phyloP scores from a whole-genome alignment of 768 basidiomycete species.

The Hortiboletus flavorubellus region DNA sequence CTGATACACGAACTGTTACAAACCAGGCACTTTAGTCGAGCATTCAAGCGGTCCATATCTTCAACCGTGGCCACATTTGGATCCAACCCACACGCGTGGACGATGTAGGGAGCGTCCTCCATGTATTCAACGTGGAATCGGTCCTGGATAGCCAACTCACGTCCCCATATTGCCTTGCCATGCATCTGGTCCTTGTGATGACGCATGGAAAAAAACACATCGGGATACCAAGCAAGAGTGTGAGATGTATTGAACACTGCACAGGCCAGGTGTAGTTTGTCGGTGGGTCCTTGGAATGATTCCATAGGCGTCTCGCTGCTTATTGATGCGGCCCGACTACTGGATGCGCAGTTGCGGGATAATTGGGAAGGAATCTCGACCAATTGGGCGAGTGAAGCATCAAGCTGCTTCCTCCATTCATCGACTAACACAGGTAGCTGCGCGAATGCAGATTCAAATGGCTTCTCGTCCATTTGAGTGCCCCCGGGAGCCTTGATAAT shows the following conservation, averaged over 20 bases:
- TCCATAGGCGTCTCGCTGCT: background rate
- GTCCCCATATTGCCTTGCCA: background rate
- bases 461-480: background rate
- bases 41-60: constrained; percentile 5
- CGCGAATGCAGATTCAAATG: constrained; percentile 6
- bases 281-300: background rate
- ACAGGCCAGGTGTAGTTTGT: constrained; percentile 1
- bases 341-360: background rate
- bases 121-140: background rate
- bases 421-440: background rate
- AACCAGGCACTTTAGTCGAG: background rate
- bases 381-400: background rate
- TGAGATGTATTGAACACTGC: background rate
- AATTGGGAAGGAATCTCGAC: background rate
- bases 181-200: background rate
- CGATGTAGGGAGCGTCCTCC: background rate
- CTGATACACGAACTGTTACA: background rate
- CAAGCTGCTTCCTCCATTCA: constrained; percentile 2
- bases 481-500: constrained; percentile 1
- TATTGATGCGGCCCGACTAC: too few relatives aligned
- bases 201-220: background rate
- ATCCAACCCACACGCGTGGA: constrained; percentile 1
- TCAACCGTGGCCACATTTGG: background rate
- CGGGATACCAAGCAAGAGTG: background rate
- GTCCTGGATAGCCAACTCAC: background rate